Evolutionary conservation across 345 rosid species (phyloP).

Genomic region (Gynandropsis gynandra): DNA sequence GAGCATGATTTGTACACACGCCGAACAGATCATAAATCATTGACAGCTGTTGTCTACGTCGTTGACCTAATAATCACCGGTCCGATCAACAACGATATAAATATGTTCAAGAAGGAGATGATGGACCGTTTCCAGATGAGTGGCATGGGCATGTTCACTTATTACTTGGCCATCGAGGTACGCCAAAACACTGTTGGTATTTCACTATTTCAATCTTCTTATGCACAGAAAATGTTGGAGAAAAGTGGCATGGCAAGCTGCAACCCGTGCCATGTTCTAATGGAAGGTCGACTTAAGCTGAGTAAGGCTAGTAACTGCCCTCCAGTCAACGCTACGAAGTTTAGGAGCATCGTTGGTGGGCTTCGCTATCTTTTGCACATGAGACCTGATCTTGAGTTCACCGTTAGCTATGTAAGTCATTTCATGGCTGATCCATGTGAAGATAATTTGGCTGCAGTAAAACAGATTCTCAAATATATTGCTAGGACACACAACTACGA

Average conservation of each 20-base stretch:
- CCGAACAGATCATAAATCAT: too few species aligned
- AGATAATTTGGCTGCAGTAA: neutral
- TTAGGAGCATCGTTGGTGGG: neutral
- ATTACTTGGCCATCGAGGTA: neutral
- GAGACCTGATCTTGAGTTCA: neutral
- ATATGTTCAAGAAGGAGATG: neutral
- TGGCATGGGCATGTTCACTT: neutral
- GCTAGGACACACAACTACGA: neutral
- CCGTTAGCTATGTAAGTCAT: neutral
- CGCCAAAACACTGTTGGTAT: too few species aligned
- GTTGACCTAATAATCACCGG: too few species aligned
- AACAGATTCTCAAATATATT: neutral
- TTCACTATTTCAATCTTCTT: too few species aligned
- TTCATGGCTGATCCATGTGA: neutral
- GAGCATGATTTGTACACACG: neutral
- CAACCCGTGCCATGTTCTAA: neutral
- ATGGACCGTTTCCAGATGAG: neutral
- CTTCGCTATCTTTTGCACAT: neutral
- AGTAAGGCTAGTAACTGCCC: neutral
- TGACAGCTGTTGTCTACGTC: too few species aligned
- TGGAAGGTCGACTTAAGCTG: neutral
- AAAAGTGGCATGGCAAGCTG: neutral
- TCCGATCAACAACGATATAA: too few species aligned
- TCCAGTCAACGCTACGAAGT: neutral
- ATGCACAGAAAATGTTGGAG: too few species aligned